A percentile compares a stretch with the other conserved stretches of the same genome.
Conservation (phyloP, 106 monocot genomes). For the Vanilla planifolia region DNA sequence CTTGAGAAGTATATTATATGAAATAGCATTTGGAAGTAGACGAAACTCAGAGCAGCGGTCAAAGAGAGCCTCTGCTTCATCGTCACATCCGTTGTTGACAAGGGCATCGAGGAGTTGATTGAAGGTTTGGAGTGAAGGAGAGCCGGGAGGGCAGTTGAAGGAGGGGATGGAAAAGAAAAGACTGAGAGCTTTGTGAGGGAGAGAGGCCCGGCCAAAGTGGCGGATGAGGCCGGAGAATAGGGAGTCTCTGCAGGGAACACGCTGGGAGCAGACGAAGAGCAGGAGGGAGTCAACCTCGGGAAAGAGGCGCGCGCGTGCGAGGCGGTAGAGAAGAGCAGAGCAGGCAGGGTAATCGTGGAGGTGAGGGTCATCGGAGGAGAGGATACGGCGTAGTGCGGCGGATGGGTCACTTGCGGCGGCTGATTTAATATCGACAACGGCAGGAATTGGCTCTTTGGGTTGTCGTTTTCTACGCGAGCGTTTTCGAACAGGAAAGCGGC, state of each 20-base stretch:
- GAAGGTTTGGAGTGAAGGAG: conserved; percentile 50
- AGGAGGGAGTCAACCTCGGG: conserved; percentile 45
- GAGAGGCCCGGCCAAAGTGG: conserved; percentile 37
- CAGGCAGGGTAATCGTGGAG: conserved; percentile 33
- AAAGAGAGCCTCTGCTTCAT: conserved; percentile 29
- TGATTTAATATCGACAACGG: conserved; percentile 34
- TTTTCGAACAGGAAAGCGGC: neutral
- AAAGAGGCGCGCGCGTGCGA: conserved; percentile 49
- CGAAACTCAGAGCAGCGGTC: conserved; percentile 15
- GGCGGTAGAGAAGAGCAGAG: conserved; percentile 52
- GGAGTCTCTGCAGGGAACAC: conserved; percentile 35
- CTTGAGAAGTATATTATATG: conserved; percentile 77
- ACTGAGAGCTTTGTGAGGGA: conserved; percentile 46
- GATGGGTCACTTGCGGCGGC: conserved; percentile 24
- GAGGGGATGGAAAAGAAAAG: conserved; percentile 48
- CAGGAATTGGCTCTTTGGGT: conserved; percentile 12
- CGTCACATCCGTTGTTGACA: conserved; percentile 34
- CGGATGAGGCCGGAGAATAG: conserved; percentile 64
- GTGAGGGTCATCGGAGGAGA: conserved; percentile 18
- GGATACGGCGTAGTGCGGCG: conserved; percentile 25
- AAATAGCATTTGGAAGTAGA: conserved; percentile 53
- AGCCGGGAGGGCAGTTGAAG: conserved; percentile 37
- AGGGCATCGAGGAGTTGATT: conserved; percentile 72
- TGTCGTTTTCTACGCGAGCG: neutral
- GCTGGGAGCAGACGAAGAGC: conserved; percentile 30